phyloP scores from a whole-genome alignment of 2,329 filamentous ascomycete genomes.

The Fusarium nygamai region DNA sequence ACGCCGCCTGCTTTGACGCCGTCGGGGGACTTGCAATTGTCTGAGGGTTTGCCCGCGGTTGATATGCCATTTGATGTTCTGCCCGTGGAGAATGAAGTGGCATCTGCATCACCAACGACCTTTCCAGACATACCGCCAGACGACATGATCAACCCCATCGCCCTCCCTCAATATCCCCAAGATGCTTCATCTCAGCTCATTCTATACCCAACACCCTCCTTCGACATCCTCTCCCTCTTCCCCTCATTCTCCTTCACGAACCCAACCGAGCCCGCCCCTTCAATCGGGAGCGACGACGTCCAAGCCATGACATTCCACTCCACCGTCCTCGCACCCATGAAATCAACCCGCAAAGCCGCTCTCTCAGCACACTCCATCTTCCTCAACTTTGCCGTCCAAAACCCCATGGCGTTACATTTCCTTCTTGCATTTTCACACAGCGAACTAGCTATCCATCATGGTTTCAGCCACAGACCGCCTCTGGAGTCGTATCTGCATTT shows the following conservation, averaged over 20 bases:
- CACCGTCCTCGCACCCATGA: conserved; percentile 11
- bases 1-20: not conserved
- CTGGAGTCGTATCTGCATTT: conserved; percentile 4
- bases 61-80: not conserved
- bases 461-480: not conserved
- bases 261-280: not conserved
- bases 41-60: rapidly evolving
- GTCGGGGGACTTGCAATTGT: not conserved
- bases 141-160: not conserved
- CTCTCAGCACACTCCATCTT: conserved; percentile 11
- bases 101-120: not conserved
- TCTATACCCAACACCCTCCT: not conserved
- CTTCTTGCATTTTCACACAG: conserved; percentile 1
- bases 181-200: not conserved
- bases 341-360: conserved; percentile 3
- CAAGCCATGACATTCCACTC: conserved; percentile 19
- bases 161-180: not conserved
- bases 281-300: conserved; percentile 8
- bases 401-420: conserved; percentile 4
- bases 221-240: not conserved
- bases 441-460: conserved; percentile 4
- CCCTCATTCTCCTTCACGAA: conserved; percentile 6
- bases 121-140: not conserved
- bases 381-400: conserved; percentile 11
- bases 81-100: rapidly evolving